A percentile compares a stretch with the other conserved stretches of the same genome.
These are phyloP conservation scores for Huntiella decipiens DNA, from an alignment of 2,329 filamentous ascomycete species.

Conservation along the genomic window DNA sequence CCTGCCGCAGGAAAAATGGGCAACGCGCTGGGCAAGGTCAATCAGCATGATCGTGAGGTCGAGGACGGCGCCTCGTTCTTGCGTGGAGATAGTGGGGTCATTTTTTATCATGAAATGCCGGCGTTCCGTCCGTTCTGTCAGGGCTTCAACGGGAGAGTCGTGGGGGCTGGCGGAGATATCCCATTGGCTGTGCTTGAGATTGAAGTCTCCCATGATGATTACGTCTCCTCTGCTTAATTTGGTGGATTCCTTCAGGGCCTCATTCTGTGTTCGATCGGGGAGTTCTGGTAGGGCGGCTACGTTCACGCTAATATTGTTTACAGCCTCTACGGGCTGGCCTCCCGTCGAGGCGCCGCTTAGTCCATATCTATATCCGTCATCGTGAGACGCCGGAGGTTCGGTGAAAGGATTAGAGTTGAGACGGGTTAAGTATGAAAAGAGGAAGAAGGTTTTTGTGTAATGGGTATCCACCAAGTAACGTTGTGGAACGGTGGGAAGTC, in stretches of 20 bases:
- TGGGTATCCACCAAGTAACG: no score
- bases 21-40: not conserved
- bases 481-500: no score
- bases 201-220: slow-evolving; percentile 1
- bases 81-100: not conserved
- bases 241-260: not conserved
- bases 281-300: no score
- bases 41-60: not conserved
- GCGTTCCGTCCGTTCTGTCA: not conserved
- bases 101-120: not conserved
- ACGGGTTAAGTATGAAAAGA: no score
- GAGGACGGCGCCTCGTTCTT: not conserved
- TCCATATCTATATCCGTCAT: no score
- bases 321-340: no score
- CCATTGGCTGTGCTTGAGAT: not conserved
- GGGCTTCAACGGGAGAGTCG: not conserved
- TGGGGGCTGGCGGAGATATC: not conserved
- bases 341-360: no score
- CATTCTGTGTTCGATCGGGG: not conserved
- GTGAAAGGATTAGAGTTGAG: no score
- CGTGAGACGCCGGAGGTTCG: no score
- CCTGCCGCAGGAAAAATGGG: not conserved
- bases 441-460: no score
- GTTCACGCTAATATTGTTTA: no score
- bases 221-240: not conserved